A percentile compares a stretch with the other conserved stretches of the same genome.
Conservation (phyloP, 805 yeast species). For the Yarrowia porcina region DNA sequence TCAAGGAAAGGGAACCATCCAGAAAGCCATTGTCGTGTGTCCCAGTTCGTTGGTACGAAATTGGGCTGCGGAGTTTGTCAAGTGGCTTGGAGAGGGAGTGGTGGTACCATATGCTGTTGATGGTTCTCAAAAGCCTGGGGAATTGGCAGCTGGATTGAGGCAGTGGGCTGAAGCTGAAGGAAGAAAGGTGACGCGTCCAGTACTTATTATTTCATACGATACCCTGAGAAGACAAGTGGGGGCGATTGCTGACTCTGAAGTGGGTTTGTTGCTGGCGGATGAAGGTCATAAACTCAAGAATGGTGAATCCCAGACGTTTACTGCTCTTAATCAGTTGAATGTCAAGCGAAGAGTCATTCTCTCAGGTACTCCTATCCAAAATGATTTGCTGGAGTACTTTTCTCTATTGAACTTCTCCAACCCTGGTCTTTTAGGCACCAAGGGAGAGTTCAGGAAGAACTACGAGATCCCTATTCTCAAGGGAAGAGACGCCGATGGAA, state of each 20-base stretch:
- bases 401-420: constrained; percentile 88
- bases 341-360: constrained; percentile 87
- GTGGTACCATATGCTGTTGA: constrained; percentile 86
- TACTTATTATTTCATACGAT: constrained; percentile 89
- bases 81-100: constrained; percentile 94
- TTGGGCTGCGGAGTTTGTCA: constrained; percentile 94
- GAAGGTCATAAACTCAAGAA: constrained; percentile 82
- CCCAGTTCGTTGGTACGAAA: constrained; percentile 91
- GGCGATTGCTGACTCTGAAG: constrained; percentile 66
- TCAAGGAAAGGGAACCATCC: constrained; percentile 74
- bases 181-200: constrained; percentile 86
- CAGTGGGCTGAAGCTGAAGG: constrained; percentile 90
- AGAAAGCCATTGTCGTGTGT: constrained; percentile 88
- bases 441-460: constrained; percentile 77
- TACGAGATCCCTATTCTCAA: constrained; percentile 75
- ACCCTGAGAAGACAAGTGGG: constrained; percentile 84
- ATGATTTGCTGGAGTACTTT: constrained; percentile 90
- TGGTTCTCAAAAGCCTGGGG: constrained; percentile 68
- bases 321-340: constrained; percentile 75
- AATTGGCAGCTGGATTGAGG: constrained; percentile 62
- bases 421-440: constrained; percentile 86
- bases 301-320: constrained; percentile 89
- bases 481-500: constrained; percentile 87
- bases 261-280: constrained; percentile 83
- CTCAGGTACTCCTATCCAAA: constrained; percentile 96